Conservation (phyloP, 2,329 filamentous ascomycete species). For the Neonectria magnoliae region DNA sequence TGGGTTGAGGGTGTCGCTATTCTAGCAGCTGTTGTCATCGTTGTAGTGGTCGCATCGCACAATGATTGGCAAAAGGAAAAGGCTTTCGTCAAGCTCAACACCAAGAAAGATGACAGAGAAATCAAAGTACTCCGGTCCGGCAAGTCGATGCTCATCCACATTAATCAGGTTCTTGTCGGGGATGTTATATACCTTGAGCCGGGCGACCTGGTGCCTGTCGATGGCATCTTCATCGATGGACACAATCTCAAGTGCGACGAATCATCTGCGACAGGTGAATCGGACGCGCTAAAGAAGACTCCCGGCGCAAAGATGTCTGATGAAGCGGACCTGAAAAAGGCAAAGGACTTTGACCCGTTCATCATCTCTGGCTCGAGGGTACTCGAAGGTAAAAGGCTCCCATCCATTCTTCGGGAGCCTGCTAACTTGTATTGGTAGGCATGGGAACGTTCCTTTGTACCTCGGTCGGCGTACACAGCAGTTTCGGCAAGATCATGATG, state of each 20-base stretch:
- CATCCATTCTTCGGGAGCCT: background rate
- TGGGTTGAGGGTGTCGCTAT: slow-evolving; percentile 76
- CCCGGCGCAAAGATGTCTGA: slow-evolving; percentile 63
- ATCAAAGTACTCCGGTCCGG: slow-evolving; percentile 74
- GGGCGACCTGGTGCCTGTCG: slow-evolving; percentile 74
- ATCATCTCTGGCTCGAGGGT: slow-evolving; percentile 65
- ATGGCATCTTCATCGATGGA: slow-evolving; percentile 71
- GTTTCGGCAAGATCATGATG: slow-evolving; percentile 64
- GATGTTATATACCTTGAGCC: slow-evolving; percentile 75
- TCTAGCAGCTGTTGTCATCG: slow-evolving; percentile 69
- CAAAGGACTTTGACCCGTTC: slow-evolving; percentile 68
- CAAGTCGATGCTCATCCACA: slow-evolving; percentile 67
- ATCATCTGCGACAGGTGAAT: slow-evolving; percentile 77
- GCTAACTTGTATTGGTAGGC: slow-evolving; percentile 40
- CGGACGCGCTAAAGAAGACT: slow-evolving; percentile 74
- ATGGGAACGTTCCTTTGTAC: slow-evolving; percentile 63
- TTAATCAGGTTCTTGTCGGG: slow-evolving; percentile 73
- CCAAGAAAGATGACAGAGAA: slow-evolving; percentile 69
- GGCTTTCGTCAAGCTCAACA: slow-evolving; percentile 70
- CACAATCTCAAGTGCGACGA: slow-evolving; percentile 70
- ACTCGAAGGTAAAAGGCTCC: slow-evolving; percentile 51
- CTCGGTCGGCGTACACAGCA: slow-evolving; percentile 61
- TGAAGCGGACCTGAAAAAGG: slow-evolving; percentile 60
- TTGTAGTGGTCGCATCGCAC: slow-evolving; percentile 68
- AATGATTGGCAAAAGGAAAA: slow-evolving; percentile 75